Evolutionary conservation across 495 filamentous ascomycete species (phyloP).

Genomic region (Jackrogersella multiformis): DNA sequence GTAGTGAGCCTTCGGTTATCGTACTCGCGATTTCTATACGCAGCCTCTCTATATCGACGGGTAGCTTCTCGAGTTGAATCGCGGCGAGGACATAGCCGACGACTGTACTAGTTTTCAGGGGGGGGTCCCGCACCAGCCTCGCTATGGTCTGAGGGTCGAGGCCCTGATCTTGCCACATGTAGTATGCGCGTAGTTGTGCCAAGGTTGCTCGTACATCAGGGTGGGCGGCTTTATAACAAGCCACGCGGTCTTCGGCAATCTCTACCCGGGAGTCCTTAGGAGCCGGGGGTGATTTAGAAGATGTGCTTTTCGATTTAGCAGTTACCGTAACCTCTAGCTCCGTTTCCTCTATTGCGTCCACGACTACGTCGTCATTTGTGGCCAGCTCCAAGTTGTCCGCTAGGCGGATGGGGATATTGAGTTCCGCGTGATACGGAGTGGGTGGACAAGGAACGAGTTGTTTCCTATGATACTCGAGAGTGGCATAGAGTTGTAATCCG

Average conservation of each 20-base stretch:
- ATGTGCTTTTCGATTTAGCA: conserved; percentile 6
- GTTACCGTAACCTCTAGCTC: conserved; percentile 14
- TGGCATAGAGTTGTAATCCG: conserved; percentile 74
- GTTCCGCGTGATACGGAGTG: conserved; percentile 71
- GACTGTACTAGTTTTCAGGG: conserved; percentile 61
- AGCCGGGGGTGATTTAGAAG: neutral
- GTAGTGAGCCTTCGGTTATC: conserved; percentile 9
- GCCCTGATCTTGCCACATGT: conserved; percentile 65
- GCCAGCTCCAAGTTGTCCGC: conserved; percentile 48
- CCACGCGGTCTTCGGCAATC: conserved; percentile 49
- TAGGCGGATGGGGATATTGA: conserved; percentile 67
- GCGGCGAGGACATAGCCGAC: conserved; percentile 59
- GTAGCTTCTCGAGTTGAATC: conserved; percentile 52
- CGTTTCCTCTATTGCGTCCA: conserved; percentile 26
- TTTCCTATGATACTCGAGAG: conserved; percentile 71
- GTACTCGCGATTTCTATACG: conserved; percentile 43
- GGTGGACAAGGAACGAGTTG: conserved; percentile 74
- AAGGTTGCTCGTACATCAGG: conserved; percentile 34
- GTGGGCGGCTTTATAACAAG: conserved; percentile 42
- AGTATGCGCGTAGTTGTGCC: conserved; percentile 65
- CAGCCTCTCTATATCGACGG: conserved; percentile 49
- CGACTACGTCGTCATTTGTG: conserved; percentile 21
- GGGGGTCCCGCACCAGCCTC: conserved; percentile 63
- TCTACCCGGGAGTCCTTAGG: conserved; percentile 48
- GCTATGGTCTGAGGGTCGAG: conserved; percentile 58